These are phyloP conservation scores for Arthrobotrys pseudoclavata DNA, from an alignment of 2,329 filamentous ascomycete species.

Conservation along the genomic window DNA sequence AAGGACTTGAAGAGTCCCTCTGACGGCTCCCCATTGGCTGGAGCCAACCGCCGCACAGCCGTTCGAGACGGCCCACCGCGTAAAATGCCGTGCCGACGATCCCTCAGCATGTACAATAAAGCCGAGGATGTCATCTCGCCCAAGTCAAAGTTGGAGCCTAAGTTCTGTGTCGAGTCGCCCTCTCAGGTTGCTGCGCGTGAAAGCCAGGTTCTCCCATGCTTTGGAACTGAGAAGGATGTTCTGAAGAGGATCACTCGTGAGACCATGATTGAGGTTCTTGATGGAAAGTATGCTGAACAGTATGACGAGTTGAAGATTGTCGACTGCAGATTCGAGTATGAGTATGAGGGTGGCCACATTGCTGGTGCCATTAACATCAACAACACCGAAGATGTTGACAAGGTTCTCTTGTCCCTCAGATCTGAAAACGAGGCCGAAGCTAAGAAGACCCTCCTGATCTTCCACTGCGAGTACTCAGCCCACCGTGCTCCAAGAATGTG, in stretches of 20 bases:
- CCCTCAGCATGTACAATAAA: conserved; percentile 97
- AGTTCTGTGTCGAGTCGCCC: conserved; percentile 63
- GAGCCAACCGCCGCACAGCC: conserved; percentile 80
- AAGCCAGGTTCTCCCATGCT: conserved; percentile 81
- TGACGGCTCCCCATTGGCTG: conserved; percentile 80
- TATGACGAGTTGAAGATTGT: conserved; percentile 89
- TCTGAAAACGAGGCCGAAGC: conserved; percentile 70
- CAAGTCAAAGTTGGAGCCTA: conserved; percentile 74
- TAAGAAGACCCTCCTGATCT: conserved; percentile 83
- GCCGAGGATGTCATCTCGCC: conserved; percentile 88
- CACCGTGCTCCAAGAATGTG: conserved; percentile 94
- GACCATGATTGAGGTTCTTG: conserved; percentile 87
- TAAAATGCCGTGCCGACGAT: conserved; percentile 80
- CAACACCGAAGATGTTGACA: conserved; percentile 88
- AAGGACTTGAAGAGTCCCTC: conserved; percentile 45
- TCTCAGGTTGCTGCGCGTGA: conserved; percentile 70
- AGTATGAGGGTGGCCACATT: conserved; percentile 97
- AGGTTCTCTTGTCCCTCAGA: conserved; percentile 74
- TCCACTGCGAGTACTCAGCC: conserved; percentile 98
- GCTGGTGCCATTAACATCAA: conserved; percentile 95
- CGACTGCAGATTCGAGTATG: conserved; percentile 98
- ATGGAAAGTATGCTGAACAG: conserved; percentile 81
- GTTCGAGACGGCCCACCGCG: conserved; percentile 78
- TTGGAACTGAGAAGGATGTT: conserved; percentile 83
- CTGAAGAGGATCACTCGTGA: conserved; percentile 87